Evolutionary conservation across 768 basidiomycete genomes (phyloP).

Genomic region (Tricholoma sp.): DNA sequence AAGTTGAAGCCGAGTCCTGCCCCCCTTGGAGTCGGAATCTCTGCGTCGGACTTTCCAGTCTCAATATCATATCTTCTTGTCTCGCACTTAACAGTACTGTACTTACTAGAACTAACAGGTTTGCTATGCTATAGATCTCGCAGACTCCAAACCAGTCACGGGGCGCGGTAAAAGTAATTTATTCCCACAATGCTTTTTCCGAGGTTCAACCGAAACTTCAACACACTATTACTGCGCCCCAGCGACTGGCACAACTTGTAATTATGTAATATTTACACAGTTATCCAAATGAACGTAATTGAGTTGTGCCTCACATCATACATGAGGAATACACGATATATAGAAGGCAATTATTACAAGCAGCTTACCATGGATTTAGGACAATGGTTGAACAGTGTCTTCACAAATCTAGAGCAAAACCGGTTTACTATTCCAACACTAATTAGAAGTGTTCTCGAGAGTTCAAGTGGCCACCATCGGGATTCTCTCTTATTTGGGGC

Average conservation of each 20-base stretch:
- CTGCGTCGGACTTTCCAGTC: too few relatives aligned
- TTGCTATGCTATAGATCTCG: too few relatives aligned
- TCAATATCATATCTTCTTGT: too few relatives aligned
- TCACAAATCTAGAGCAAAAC: neutral
- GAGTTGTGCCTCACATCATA: neutral
- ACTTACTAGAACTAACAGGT: too few relatives aligned
- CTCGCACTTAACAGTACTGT: too few relatives aligned
- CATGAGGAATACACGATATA: neutral
- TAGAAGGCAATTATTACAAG: neutral
- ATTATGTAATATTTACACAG: neutral
- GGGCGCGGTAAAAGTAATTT: too few relatives aligned
- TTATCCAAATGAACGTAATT: neutral
- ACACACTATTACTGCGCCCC: too few relatives aligned
- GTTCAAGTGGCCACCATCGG: neutral
- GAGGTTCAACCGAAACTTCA: too few relatives aligned
- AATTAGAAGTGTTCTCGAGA: neutral
- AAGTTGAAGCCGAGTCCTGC: too few relatives aligned
- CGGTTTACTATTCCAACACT: neutral
- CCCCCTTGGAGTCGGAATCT: too few relatives aligned
- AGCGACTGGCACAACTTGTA: neutral
- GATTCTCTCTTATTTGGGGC: neutral
- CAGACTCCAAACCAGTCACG: too few relatives aligned
- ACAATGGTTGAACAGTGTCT: neutral
- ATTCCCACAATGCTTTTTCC: too few relatives aligned
- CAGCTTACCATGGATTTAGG: neutral